These are phyloP conservation scores for Begonia fuchsioides DNA, from an alignment of 306 rosid genomes.

Conservation along the genomic window DNA sequence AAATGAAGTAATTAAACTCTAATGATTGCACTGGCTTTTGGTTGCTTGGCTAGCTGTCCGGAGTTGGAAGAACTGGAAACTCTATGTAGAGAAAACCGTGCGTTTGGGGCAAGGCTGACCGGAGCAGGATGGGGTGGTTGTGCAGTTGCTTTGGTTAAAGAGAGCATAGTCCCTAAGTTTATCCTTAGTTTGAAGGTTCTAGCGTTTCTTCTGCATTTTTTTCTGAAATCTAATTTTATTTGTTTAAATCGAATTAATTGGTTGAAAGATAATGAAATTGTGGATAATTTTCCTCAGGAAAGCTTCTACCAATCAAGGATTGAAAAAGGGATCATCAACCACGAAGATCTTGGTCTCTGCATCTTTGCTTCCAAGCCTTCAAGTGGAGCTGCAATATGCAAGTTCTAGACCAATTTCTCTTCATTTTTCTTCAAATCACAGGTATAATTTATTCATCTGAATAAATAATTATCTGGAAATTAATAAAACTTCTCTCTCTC, in stretches of 20 bases:
- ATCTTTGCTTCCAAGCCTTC: conserved; percentile 96
- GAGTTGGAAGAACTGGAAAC: conserved; percentile 91
- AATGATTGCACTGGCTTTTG: too few species aligned
- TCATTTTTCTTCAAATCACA: not conserved
- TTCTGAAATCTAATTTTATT: conserved; percentile 4
- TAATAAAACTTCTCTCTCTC: not conserved
- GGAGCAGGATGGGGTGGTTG: conserved; percentile 99
- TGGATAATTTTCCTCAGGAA: conserved; percentile 63
- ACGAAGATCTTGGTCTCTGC: conserved; percentile 60
- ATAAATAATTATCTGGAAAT: too few species aligned
- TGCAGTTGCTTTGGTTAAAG: conserved; percentile 87
- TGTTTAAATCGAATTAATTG: not conserved
- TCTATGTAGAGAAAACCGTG: conserved; percentile 41
- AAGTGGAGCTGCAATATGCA: conserved; percentile 89
- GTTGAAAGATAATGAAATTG: too few species aligned
- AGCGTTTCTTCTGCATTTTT: conserved; percentile 5
- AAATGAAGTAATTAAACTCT: too few species aligned
- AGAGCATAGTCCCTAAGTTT: conserved; percentile 71
- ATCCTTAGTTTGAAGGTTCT: conserved; percentile 73
- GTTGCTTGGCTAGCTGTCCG: conserved; percentile 52
- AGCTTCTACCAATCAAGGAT: conserved; percentile 54
- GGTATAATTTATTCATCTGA: too few species aligned
- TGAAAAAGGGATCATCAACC: conserved; percentile 41
- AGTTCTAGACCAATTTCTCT: conserved; percentile 25
- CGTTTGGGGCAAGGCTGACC: conserved; percentile 91